A percentile compares a stretch with the other conserved stretches of the same genome.
These are phyloP conservation scores for Fusarium agapanthi DNA, from an alignment of 2,329 filamentous ascomycete genomes.

Conservation along the genomic window DNA sequence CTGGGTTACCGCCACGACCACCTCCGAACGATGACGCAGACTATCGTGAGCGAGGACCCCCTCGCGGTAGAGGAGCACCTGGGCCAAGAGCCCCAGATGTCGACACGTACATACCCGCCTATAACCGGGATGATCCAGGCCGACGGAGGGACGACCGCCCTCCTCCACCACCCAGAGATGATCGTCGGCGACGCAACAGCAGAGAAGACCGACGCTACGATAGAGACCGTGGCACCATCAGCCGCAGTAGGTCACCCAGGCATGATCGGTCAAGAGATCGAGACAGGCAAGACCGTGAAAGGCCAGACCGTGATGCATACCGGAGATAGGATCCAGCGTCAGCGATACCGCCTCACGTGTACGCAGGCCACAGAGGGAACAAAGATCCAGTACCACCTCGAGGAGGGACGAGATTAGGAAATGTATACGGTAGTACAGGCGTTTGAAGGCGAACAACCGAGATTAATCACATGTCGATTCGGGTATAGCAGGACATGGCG, in stretches of 20 bases:
- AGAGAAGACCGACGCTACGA: slow-evolving; percentile 52
- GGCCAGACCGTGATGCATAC: slow-evolving; percentile 60
- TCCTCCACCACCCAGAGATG: slow-evolving; percentile 36
- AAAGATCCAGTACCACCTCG: background rate
- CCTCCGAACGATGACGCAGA: slow-evolving; percentile 48
- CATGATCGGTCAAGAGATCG: slow-evolving; percentile 52
- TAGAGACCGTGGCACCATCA: slow-evolving; percentile 52
- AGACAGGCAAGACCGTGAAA: slow-evolving; percentile 58
- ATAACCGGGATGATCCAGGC: slow-evolving; percentile 49
- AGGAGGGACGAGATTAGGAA: background rate
- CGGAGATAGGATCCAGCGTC: slow-evolving; percentile 52
- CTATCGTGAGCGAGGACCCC: slow-evolving; percentile 49
- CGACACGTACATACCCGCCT: slow-evolving; percentile 62
- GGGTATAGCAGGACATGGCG: slow-evolving; percentile 23
- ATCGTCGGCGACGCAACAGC: slow-evolving; percentile 46
- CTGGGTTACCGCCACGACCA: slow-evolving; percentile 58
- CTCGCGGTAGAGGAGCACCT: slow-evolving; percentile 45
- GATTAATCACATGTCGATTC: slow-evolving; percentile 18
- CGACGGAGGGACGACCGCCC: slow-evolving; percentile 48
- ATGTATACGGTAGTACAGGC: slow-evolving; percentile 11
- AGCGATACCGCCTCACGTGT: background rate
- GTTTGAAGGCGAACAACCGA: slow-evolving; percentile 22
- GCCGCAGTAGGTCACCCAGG: slow-evolving; percentile 52
- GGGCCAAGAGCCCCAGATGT: slow-evolving; percentile 50
- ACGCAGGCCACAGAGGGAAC: background rate